A percentile compares a stretch with the other conserved stretches of the same genome.
These are phyloP conservation scores for Periconia sp. DNA, from an alignment of 2,329 filamentous ascomycete genomes.

Conservation along the genomic window DNA sequence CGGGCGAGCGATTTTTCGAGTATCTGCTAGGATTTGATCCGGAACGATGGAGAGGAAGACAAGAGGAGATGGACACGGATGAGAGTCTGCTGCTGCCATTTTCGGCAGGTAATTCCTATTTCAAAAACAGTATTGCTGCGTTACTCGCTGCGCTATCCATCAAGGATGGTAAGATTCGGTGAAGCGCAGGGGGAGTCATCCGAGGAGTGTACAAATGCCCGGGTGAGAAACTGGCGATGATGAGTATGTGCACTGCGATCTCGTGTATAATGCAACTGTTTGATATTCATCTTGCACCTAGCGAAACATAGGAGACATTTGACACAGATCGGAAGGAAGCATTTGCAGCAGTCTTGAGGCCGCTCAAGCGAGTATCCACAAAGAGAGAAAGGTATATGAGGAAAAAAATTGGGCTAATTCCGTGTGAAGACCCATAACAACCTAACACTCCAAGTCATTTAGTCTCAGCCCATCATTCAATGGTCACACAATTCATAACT, in stretches of 20 bases:
- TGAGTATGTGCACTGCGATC: constrained; percentile 18
- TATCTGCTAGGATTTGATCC: constrained; percentile 15
- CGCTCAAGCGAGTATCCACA: constrained; percentile 23
- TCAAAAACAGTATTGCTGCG: constrained; percentile 1
- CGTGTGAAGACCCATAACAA: no score
- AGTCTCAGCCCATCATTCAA: no score
- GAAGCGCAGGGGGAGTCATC: background rate
- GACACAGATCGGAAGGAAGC: constrained; percentile 19
- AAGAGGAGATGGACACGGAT: constrained; percentile 17
- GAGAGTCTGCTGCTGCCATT: background rate
- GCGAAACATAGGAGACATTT: constrained; percentile 24
- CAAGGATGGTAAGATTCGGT: no score
- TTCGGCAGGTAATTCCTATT: constrained; percentile 9
- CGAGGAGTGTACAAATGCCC: constrained; percentile 17
- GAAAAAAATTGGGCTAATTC: no score
- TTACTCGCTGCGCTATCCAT: background rate
- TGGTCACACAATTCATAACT: no score
- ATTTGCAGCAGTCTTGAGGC: constrained; percentile 23
- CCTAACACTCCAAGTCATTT: no score
- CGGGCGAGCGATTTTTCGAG: constrained; percentile 16
- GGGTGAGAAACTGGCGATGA: constrained; percentile 21
- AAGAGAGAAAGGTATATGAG: background rate
- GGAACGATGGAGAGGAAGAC: constrained; percentile 17
- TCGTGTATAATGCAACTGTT: constrained; percentile 20
- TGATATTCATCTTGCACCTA: constrained; percentile 19